Conservation (phyloP, 306 rosid species). For the Glycine soja region DNA sequence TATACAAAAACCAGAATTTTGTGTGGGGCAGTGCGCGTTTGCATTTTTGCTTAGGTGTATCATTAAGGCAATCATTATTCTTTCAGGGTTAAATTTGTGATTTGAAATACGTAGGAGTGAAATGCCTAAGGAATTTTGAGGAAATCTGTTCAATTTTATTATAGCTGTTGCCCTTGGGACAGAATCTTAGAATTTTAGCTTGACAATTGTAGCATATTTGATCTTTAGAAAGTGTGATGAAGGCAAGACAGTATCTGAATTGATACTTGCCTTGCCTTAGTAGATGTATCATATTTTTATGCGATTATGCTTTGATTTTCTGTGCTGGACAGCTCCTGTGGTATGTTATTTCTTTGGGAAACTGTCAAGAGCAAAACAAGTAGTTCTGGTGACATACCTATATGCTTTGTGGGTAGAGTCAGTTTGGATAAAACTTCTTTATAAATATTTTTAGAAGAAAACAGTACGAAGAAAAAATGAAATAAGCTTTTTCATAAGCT, state of each 20-base stretch:
- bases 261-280: slow-evolving; percentile 41
- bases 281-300: not conserved
- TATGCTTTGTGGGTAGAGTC: too few relatives aligned
- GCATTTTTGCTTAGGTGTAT: not conserved
- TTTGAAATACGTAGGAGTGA: slow-evolving; percentile 15
- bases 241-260: not conserved
- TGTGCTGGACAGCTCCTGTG: not conserved
- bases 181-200: slow-evolving; percentile 25
- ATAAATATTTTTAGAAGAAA: too few relatives aligned
- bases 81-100: not conserved
- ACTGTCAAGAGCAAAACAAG: not conserved
- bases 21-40: not conserved
- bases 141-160: not conserved
- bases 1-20: not conserved
- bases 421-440: too few relatives aligned
- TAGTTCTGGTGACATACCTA: not conserved
- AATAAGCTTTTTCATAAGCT: too few relatives aligned
- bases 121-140: not conserved
- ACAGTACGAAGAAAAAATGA: too few relatives aligned
- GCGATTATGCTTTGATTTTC: slow-evolving; percentile 20
- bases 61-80: not conserved
- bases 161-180: slow-evolving; percentile 12
- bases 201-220: slow-evolving; percentile 6
- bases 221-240: not conserved
- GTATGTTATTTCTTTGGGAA: not conserved